Percentiles rank a stretch among this genome's conserved stretches.
Conservation (phyloP, 164 flowering plant genomes). For the Stephania yunnanensis region DNA sequence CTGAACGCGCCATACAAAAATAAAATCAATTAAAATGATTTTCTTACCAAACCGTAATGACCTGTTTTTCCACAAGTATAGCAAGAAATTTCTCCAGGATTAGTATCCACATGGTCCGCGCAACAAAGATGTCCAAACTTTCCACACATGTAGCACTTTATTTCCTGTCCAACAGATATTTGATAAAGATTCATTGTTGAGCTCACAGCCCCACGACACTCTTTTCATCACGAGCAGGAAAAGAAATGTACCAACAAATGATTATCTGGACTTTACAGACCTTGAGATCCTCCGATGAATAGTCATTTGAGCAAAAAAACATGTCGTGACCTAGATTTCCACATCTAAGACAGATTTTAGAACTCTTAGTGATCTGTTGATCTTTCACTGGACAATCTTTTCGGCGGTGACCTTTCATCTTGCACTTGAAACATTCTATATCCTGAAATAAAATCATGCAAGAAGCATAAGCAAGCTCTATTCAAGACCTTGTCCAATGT, state of each 20-base stretch:
- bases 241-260: background rate
- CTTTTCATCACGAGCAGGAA: background rate
- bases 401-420: slow-evolving; percentile 66
- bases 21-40: background rate
- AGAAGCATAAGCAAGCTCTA: background rate
- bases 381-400: slow-evolving; percentile 73
- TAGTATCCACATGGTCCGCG: slow-evolving; percentile 26
- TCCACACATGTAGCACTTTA: slow-evolving; percentile 74
- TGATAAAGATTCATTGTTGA: background rate
- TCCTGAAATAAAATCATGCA: slow-evolving; percentile 34
- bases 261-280: slow-evolving; percentile 22
- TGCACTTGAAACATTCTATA: slow-evolving; percentile 73
- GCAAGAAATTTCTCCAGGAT: slow-evolving; percentile 54
- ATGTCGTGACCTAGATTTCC: slow-evolving; percentile 60
- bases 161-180: slow-evolving; percentile 40
- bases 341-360: slow-evolving; percentile 65
- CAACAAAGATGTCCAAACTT: slow-evolving; percentile 82
- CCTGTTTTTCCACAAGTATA: slow-evolving; percentile 83
- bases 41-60: slow-evolving; percentile 78
- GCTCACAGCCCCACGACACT: background rate
- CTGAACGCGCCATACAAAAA: background rate
- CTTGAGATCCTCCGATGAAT: slow-evolving; percentile 62
- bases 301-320: slow-evolving; percentile 40
- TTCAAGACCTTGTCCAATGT: background rate
- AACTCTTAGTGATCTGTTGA: slow-evolving; percentile 18